Percentiles rank a stretch among this genome's conserved stretches.
These are phyloP conservation scores for Aspergillus arachidicola DNA, from an alignment of 2,329 filamentous ascomycete species.

Conservation along the genomic window DNA sequence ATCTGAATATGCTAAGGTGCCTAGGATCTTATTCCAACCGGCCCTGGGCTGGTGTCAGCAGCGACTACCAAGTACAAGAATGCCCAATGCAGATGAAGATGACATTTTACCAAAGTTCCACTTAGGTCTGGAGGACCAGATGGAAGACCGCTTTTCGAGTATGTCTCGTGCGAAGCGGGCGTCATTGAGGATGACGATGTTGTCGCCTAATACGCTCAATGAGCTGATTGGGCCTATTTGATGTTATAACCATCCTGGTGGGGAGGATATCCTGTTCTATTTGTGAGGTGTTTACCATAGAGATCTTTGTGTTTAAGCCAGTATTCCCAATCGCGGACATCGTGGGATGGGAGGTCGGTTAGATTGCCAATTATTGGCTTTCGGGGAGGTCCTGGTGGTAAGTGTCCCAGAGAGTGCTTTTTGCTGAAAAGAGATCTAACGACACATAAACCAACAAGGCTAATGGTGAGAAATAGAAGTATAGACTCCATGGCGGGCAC, in stretches of 20 bases:
- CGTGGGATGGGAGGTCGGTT: slow-evolving; percentile 46
- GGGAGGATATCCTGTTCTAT: background rate
- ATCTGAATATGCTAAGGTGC: slow-evolving; percentile 37
- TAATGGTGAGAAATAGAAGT: background rate
- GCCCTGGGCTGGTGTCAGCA: slow-evolving; percentile 15
- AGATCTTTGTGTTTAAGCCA: slow-evolving; percentile 46
- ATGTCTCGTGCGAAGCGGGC: slow-evolving; percentile 31
- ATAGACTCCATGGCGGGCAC: background rate
- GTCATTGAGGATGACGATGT: slow-evolving; percentile 38
- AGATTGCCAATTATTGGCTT: slow-evolving; percentile 54
- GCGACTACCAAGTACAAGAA: background rate
- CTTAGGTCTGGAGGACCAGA: slow-evolving; percentile 29
- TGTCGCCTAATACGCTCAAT: slow-evolving; percentile 34
- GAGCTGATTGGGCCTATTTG: slow-evolving; percentile 36
- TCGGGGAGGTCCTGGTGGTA: slow-evolving; percentile 54
- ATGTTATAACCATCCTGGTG: background rate
- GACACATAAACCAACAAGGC: background rate
- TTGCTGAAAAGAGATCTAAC: background rate
- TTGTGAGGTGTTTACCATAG: slow-evolving; percentile 27
- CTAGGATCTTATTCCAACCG: slow-evolving; percentile 44
- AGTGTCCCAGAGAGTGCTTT: background rate
- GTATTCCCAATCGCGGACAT: slow-evolving; percentile 40
- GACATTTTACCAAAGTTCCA: slow-evolving; percentile 34
- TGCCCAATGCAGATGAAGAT: background rate
- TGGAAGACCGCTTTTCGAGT: slow-evolving; percentile 33